Base-by-base conservation (phyloP, 1,139 yeast genomes). In the Geotrichum klebahnii region DNA sequence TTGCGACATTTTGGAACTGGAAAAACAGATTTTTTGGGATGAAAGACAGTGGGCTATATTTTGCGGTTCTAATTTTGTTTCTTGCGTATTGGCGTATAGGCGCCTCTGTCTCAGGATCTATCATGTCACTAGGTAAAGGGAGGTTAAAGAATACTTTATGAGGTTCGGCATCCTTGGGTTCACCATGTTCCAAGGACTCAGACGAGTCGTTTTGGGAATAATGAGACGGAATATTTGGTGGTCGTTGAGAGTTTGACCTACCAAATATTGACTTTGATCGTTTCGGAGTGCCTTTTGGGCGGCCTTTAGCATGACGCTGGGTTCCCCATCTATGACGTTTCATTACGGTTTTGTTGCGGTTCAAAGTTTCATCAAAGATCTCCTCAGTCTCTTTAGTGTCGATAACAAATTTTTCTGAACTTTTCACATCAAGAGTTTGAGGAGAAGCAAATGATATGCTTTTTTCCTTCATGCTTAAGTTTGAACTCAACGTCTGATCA, bases 1-100 rank as follows among this genome's bases (percentile, higher is more conserved):
- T 87, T 44, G 95, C 95, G 57, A 85, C 80, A 63, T 86, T 87
- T 50, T 76, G 77, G 64, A 86, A 86, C 67, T 87, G 95, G 55
- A 74, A 74, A 47, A 74, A 60, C 41, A 87, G 65, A 65, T 87
- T 86, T 67, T 84, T 86, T 8, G 95, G 95, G 40, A 92, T 63
- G 61, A 92, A 92, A 3, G 94, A 73, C 45, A 92, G 64, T 4
- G 97, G 96, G 9, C 97, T 90, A 67, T 92, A 92, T 68, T 89
- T 90, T 2, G 98, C 89, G 1, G 98, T 90, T 71, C 97, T 82
- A 60, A 92, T 88, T 68, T 92, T 92, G 72, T 92, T 92, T 65
- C 96, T 77, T 2, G 95, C 82, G 65, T 84, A 92, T 12, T 63
- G 57, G 9, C 69, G 62, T 3, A 71, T 59, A 0, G 95, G 94